phyloP scores from a whole-genome alignment of 306 rosid genomes.

The Vigna angularis region DNA sequence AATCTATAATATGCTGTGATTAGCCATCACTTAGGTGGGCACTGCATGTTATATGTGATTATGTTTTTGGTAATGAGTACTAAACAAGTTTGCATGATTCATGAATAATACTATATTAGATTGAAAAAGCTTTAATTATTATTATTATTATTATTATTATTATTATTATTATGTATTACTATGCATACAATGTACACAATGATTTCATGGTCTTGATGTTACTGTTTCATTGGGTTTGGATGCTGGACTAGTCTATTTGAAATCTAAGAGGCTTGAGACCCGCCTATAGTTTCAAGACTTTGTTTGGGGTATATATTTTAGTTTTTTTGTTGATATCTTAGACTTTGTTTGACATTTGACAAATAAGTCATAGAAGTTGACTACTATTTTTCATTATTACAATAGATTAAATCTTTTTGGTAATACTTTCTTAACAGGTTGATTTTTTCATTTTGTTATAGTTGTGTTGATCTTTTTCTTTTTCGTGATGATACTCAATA shows the following conservation, averaged over 20 bases:
- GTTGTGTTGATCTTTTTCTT: slow-evolving; percentile 33
- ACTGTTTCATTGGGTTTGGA: slow-evolving; percentile 24
- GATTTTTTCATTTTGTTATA: neutral
- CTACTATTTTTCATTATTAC: neutral
- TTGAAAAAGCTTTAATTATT: slow-evolving; percentile 25
- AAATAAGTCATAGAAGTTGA: slow-evolving; percentile 14
- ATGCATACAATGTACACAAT: neutral
- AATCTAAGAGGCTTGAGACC: slow-evolving; percentile 32
- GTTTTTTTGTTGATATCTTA: slow-evolving; percentile 4
- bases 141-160: neutral
- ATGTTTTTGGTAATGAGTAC: slow-evolving; percentile 15
- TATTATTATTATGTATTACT: slow-evolving; percentile 20
- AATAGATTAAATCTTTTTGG: slow-evolving; percentile 13
- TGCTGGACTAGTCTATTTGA: slow-evolving; percentile 38
- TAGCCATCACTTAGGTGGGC: slow-evolving; percentile 29
- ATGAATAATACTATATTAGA: slow-evolving; percentile 27
- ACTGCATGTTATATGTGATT: slow-evolving; percentile 21
- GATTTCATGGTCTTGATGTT: slow-evolving; percentile 22
- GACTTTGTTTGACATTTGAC: slow-evolving; percentile 19
- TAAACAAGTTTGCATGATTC: slow-evolving; percentile 31
- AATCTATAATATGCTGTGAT: slow-evolving; percentile 31
- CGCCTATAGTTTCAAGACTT: slow-evolving; percentile 13
- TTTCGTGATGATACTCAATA: slow-evolving; percentile 34
- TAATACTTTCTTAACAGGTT: slow-evolving; percentile 5
- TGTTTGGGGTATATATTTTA: slow-evolving; percentile 22